Base-by-base conservation (phyloP, 106 monocot species). In the Posidonia australis region DNA sequence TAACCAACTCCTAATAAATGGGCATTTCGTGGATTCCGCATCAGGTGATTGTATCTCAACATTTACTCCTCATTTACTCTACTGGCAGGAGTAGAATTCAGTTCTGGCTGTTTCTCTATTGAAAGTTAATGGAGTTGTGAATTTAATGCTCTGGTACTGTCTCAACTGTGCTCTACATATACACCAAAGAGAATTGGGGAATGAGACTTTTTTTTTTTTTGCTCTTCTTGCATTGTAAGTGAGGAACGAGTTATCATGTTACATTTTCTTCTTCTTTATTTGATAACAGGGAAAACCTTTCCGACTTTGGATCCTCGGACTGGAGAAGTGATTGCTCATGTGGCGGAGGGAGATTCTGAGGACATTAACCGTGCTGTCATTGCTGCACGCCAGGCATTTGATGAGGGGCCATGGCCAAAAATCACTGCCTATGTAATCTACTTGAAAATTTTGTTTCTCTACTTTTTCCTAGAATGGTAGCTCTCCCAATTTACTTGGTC, bases 351-450 rank as follows among this genome's bases (percentile, higher is more conserved):
- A 17, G 96, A 98, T 77, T 69, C 29, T 0, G 90, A 85, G 71
- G 96, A 98, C 64, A 31, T 91, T 42, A 73, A 90, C 65, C 70
- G 69, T 43, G 96, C 96, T 28, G 96, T 98, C 9, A n/a, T 22
- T 29, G 87, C 87, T 61, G 96, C 96, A 68, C 87, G 96, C 57
- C 87, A 91, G 79, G 96, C 96, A 0, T 98, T 98, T 59, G 96
- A 98, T 68, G 82, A 91, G 65, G 96, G 96, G 44, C 96, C 96
- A 43, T 98, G 96, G 96, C 84, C 87, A 13, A 98, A 49, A 70
- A 90, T 98, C 90, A 68, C 90, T 43, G 85, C 75, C 26, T 98
- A 98, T 81, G 96, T 90, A 83, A 74, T 54, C 22, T 23, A 20
- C 20, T 10, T 19, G 22, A 23, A 54, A 23, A 54, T 5, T 10